A percentile compares a stretch with the other conserved stretches of the same genome.
These are phyloP conservation scores for Chrysosporium keratinophilum DNA, from an alignment of 2,329 filamentous ascomycete genomes.

Conservation along the genomic window DNA sequence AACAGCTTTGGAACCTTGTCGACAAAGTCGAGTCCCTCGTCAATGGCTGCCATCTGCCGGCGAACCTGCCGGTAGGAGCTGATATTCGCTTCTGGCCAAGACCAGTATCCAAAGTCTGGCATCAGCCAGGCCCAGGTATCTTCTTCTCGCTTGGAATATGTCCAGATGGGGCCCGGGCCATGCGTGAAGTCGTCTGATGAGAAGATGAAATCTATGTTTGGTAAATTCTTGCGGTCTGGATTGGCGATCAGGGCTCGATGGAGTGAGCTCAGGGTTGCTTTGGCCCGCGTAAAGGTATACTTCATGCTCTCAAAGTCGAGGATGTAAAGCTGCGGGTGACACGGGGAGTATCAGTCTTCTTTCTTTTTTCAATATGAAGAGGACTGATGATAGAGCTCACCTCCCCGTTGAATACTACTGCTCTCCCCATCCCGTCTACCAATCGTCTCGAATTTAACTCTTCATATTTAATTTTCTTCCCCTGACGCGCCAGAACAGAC, in stretches of 20 bases:
- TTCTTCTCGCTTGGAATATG: conserved; percentile 34
- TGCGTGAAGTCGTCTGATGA: conserved; percentile 38
- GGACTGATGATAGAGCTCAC: conserved; percentile 19
- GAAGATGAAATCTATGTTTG: conserved; percentile 43
- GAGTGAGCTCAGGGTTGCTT: conserved; percentile 39
- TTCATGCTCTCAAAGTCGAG: conserved; percentile 28
- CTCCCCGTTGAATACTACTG: conserved; percentile 29
- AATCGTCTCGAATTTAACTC: conserved; percentile 27
- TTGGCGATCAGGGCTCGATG: conserved; percentile 39
- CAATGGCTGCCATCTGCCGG: conserved; percentile 29
- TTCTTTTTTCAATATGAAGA: background rate
- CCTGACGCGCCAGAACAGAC: conserved; percentile 19
- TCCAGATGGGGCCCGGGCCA: conserved; percentile 32
- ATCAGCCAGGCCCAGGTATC: conserved; percentile 41
- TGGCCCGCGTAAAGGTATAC: conserved; percentile 28
- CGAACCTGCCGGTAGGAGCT: conserved; percentile 38
- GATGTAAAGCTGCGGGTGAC: conserved; percentile 26
- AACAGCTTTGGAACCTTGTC: conserved; percentile 39
- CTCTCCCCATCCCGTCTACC: conserved; percentile 31
- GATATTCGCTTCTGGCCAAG: conserved; percentile 41
- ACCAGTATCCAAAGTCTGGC: conserved; percentile 47
- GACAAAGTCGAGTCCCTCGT: conserved; percentile 27
- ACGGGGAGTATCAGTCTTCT: background rate
- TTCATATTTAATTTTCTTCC: conserved; percentile 25
- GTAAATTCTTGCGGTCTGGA: conserved; percentile 32